phyloP scores from a whole-genome alignment of 345 rosid species.

The Ceriops zippeliana region DNA sequence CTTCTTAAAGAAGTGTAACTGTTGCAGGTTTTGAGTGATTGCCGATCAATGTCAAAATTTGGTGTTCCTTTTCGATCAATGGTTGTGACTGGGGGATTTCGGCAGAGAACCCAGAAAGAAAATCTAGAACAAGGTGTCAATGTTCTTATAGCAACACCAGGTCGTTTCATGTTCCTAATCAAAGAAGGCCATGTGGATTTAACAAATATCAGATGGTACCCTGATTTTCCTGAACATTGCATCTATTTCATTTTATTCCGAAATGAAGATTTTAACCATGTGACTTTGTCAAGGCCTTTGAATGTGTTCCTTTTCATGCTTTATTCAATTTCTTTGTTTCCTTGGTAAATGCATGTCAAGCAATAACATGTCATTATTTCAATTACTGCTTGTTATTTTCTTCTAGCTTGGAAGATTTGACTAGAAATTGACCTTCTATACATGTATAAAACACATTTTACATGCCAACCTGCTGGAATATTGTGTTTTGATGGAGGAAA shows the following conservation, averaged over 20 bases:
- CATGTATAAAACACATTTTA: too few relatives aligned
- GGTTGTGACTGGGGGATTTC: conserved; percentile 89
- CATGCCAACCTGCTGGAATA: too few relatives aligned
- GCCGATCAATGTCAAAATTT: conserved; percentile 69
- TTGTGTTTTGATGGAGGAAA: too few relatives aligned
- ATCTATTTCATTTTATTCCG: conserved; percentile 12
- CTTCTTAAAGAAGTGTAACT: conserved; percentile 25
- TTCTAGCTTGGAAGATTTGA: too few relatives aligned
- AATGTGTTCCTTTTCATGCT: background rate
- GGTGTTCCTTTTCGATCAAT: conserved; percentile 92
- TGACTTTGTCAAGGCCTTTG: background rate
- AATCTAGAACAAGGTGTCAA: conserved; percentile 74
- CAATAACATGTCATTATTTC: too few relatives aligned
- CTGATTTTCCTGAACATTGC: conserved; percentile 10
- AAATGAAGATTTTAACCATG: background rate
- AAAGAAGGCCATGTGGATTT: conserved; percentile 66
- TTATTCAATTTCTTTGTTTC: background rate
- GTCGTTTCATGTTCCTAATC: conserved; percentile 80
- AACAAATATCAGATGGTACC: conserved; percentile 69
- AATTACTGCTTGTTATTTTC: too few relatives aligned
- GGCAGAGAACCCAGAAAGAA: conserved; percentile 83
- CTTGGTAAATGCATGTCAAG: background rate
- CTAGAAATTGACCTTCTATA: too few relatives aligned
- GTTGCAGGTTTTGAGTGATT: conserved; percentile 74
- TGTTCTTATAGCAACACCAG: conserved; percentile 90